Base-by-base conservation (phyloP, 352 stramenopile genomes). In the Poterioochromonas sp. region DNA sequence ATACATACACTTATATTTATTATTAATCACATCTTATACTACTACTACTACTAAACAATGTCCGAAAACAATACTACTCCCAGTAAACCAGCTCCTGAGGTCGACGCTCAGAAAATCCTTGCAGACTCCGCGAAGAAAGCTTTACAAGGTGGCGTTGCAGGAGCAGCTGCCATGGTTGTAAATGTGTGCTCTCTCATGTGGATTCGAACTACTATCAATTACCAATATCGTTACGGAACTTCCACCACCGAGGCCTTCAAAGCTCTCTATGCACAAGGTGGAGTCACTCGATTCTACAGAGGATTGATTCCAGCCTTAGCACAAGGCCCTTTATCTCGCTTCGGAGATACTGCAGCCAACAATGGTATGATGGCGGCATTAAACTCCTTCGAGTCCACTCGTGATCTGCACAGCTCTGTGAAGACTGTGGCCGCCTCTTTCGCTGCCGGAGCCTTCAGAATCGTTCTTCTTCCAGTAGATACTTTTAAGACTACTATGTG, bases 141-240 rank as follows among this genome's bases (percentile, higher is more conserved):
- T 74, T 34, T 34, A 40, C 12, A 74, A 54, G 65, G 65, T 40
- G 65, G 65, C 11, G 0, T 54, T 11, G 65, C 65, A 39, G 65
- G 65, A 49, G 89, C 89, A 62, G 77, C 88, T 43, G 90, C 90
- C 37, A 95, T 95, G 90, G 88, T 84, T 39, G 84, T 91, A n/a
- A 92, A 95, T 82, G 90, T 95, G 18, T 84, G 84, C 41, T 85
- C 85, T 68, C 81, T 95, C n/a, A 96, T 95, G 90, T 95, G 91
- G 89, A 80, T 95, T 60, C 77, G 87, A 34, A 92, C 87, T 22
- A 90, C 87, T 32, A 87, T 90, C 68, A 87, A 90, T 86, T 85
- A 83, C 80, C 86, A 83, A 62, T 83, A 78, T 80, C 81, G 84
- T 12, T 79, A 87, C 78, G 84, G 84, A 34, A 84, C 62, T 29